These are phyloP conservation scores for Salix viminalis DNA, from an alignment of 345 rosid species.

Conservation along the genomic window DNA sequence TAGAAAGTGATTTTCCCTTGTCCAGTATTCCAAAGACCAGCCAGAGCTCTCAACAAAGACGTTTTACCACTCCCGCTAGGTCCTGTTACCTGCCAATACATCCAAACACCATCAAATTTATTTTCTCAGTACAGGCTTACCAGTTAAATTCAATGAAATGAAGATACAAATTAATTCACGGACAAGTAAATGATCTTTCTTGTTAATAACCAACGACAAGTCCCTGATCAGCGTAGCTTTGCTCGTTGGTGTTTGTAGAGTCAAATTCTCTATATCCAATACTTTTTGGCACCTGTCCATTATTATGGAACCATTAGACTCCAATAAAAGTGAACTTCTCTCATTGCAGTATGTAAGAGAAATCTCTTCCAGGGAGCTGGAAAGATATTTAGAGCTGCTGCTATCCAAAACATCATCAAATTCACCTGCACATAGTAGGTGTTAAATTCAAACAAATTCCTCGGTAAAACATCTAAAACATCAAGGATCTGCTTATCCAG, in stretches of 20 bases:
- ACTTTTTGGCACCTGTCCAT: conserved; percentile 33
- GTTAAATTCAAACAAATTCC: conserved; percentile 11
- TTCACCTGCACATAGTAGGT: conserved; percentile 61
- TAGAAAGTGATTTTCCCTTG: conserved; percentile 76
- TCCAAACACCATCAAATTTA: conserved; percentile 11
- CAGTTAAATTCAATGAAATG: conserved; percentile 15
- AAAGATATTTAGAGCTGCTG: conserved; percentile 37
- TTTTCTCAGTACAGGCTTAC: conserved; percentile 9
- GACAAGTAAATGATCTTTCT: conserved; percentile 76
- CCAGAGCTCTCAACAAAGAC: conserved; percentile 83
- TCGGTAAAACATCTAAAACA: not conserved
- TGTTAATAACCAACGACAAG: conserved; percentile 50
- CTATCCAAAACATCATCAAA: conserved; percentile 76
- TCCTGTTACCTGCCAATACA: conserved; percentile 65
- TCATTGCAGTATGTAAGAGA: conserved; percentile 41
- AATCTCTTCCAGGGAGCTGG: conserved; percentile 48
- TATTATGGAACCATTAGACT: conserved; percentile 51
- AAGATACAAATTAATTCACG: conserved; percentile 28
- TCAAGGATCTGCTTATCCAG: not conserved
- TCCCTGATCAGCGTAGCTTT: conserved; percentile 64
- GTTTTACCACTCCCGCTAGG: conserved; percentile 98
- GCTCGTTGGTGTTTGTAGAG: conserved; percentile 71
- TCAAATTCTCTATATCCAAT: conserved; percentile 60
- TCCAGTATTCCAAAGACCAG: conserved; percentile 91
- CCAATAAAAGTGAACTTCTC: conserved; percentile 29